These are phyloP conservation scores for Microdochium bolleyi DNA, from an alignment of 2,329 filamentous ascomycete genomes.

Conservation along the genomic window DNA sequence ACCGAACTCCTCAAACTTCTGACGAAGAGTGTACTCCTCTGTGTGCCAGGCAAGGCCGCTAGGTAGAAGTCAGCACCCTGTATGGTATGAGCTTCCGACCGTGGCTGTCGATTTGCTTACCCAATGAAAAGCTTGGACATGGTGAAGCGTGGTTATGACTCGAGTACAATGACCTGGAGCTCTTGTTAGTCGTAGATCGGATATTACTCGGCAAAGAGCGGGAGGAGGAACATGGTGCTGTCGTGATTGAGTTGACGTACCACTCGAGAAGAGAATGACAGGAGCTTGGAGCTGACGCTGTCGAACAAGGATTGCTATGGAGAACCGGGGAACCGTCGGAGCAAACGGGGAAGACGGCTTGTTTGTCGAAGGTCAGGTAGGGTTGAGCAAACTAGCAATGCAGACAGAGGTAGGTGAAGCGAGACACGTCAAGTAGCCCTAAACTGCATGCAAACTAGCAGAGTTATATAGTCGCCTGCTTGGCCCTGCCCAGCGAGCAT, in stretches of 20 bases:
- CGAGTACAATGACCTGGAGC: too few species aligned
- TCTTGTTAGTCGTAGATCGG: too few species aligned
- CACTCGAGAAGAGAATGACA: too few species aligned
- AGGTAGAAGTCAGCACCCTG: constrained; percentile 6
- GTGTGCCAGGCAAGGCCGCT: constrained; percentile 99
- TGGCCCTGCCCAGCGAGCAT: background rate
- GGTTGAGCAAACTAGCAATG: background rate
- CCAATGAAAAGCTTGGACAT: constrained; percentile 97
- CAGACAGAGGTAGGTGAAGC: background rate
- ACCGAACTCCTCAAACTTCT: constrained; percentile 91
- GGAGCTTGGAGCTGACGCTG: too few species aligned
- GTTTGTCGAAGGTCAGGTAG: background rate
- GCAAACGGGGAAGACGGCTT: too few species aligned
- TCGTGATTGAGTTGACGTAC: too few species aligned
- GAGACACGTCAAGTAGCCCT: background rate
- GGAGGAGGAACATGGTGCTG: too few species aligned
- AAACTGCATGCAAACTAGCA: background rate
- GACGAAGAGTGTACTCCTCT: constrained; percentile 75
- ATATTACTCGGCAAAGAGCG: too few species aligned
- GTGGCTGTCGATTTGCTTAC: constrained; percentile 41
- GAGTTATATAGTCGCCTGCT: background rate
- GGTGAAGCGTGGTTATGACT: too few species aligned
- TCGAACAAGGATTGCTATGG: too few species aligned
- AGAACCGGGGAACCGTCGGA: too few species aligned
- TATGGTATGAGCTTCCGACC: constrained; percentile 4